Percentiles rank a stretch among this genome's conserved stretches.
Evolutionary conservation across 2,329 filamentous ascomycete species (phyloP).

Genomic region (Cadophora gregata): DNA sequence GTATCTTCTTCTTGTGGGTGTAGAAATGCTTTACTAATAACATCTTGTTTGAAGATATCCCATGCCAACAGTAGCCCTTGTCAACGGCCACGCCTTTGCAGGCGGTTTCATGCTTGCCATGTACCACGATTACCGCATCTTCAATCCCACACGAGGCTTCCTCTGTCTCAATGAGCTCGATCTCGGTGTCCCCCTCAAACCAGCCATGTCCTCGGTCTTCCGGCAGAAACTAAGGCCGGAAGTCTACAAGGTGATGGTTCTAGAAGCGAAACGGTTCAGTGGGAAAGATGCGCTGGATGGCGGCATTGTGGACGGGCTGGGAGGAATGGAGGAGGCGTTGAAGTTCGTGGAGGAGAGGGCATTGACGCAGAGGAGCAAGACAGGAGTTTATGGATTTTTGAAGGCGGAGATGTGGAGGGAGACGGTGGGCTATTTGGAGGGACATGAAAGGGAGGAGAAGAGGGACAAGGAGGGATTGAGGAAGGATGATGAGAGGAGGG

Average conservation of each 20-base stretch:
- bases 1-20: neutral
- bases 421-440: slow-evolving; percentile 62
- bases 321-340: slow-evolving; percentile 68
- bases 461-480: slow-evolving; percentile 52
- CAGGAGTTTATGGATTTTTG: slow-evolving; percentile 71
- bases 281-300: slow-evolving; percentile 66
- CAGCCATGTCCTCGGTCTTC: slow-evolving; percentile 78
- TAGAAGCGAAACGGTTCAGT: slow-evolving; percentile 75
- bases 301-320: slow-evolving; percentile 72
- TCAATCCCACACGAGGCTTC: slow-evolving; percentile 73
- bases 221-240: slow-evolving; percentile 65
- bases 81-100: slow-evolving; percentile 84
- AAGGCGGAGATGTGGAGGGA: slow-evolving; percentile 80
- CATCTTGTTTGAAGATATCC: slow-evolving; percentile 59
- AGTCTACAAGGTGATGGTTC: slow-evolving; percentile 67
- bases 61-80: slow-evolving; percentile 80
- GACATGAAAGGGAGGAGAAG: slow-evolving; percentile 57
- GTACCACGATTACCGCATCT: slow-evolving; percentile 83
- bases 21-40: neutral
- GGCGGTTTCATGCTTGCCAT: slow-evolving; percentile 82
- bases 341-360: slow-evolving; percentile 63
- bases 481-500: slow-evolving; percentile 45
- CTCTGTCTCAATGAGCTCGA: slow-evolving; percentile 83
- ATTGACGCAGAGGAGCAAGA: slow-evolving; percentile 65
- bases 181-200: slow-evolving; percentile 76